Percentiles rank a stretch among this genome's conserved stretches.
Evolutionary conservation across 306 rosid genomes (phyloP).

Genomic region (Rosa multiflora): DNA sequence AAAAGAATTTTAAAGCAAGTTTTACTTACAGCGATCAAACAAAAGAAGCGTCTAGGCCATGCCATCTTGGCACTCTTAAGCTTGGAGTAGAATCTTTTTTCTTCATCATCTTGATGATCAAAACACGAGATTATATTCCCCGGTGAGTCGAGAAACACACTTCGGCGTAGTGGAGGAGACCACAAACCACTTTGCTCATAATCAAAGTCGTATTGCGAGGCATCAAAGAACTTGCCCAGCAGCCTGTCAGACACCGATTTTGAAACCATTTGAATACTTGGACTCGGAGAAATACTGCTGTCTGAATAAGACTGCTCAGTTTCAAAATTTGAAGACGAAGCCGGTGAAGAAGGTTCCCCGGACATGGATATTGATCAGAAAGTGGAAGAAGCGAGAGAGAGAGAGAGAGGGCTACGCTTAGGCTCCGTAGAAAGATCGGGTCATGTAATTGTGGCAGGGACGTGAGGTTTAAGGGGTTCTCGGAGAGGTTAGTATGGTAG

Average conservation of each 20-base stretch:
- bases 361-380: slow-evolving; percentile 27
- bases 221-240: slow-evolving; percentile 59
- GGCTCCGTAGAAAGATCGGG: too few relatives aligned
- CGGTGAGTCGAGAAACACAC: slow-evolving; percentile 43
- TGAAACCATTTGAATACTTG: slow-evolving; percentile 46
- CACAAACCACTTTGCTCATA: slow-evolving; percentile 57
- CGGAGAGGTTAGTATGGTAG: too few relatives aligned
- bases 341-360: slow-evolving; percentile 13
- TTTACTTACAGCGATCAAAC: slow-evolving; percentile 38
- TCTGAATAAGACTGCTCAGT: slow-evolving; percentile 9
- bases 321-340: slow-evolving; percentile 10
- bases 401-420: background rate
- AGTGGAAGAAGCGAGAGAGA: background rate
- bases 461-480: too few relatives aligned
- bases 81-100: slow-evolving; percentile 25
- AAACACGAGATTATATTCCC: slow-evolving; percentile 23
- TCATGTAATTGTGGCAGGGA: too few relatives aligned
- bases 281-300: background rate
- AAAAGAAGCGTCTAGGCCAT: slow-evolving; percentile 31
- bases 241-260: slow-evolving; percentile 61
- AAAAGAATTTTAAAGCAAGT: background rate
- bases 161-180: slow-evolving; percentile 54
- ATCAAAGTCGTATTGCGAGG: slow-evolving; percentile 51
- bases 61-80: slow-evolving; percentile 36
- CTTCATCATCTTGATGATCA: slow-evolving; percentile 9